Conservation (phyloP, 768 basidiomycete genomes). For the Gymnopilus dilepis region DNA sequence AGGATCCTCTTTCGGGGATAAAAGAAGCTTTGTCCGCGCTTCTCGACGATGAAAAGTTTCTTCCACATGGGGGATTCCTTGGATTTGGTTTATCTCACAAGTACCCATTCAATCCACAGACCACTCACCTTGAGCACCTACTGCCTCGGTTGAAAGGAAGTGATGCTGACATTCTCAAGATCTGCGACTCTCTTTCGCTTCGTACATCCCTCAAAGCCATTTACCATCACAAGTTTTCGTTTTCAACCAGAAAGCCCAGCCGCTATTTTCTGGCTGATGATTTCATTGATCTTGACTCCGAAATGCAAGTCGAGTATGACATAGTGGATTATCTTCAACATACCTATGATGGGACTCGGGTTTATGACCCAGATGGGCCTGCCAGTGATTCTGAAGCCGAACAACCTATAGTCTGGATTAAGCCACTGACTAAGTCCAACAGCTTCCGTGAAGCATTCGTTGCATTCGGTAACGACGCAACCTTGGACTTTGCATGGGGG, state of each 20-base stretch:
- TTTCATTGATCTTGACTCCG: constrained; percentile 9
- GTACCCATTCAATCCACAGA: constrained; percentile 35
- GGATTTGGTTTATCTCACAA: constrained; percentile 44
- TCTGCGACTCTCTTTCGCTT: constrained; percentile 26
- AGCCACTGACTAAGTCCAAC: not conserved
- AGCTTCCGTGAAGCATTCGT: constrained; percentile 16
- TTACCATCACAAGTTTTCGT: constrained; percentile 10
- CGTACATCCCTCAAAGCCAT: constrained; percentile 25
- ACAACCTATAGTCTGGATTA: constrained; percentile 11
- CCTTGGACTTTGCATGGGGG: constrained; percentile 18
- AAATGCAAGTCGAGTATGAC: constrained; percentile 18
- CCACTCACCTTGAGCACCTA: constrained; percentile 6
- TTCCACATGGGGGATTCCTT: constrained; percentile 45
- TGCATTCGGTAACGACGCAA: constrained; percentile 31
- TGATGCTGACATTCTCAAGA: constrained; percentile 30
- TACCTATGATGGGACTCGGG: not conserved
- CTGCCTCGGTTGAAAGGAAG: constrained; percentile 31
- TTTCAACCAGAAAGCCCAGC: no score
- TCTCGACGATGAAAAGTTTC: constrained; percentile 36
- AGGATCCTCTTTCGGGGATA: not conserved
- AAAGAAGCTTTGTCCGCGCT: constrained; percentile 27
- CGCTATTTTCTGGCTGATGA: not conserved
- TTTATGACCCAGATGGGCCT: not conserved
- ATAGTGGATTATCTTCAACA: constrained; percentile 1
- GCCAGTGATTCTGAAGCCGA: not conserved